A percentile compares a stretch with the other conserved stretches of the same genome.
Evolutionary conservation across 768 basidiomycete genomes (phyloP).

Genomic region (Naganishia friedmannii): DNA sequence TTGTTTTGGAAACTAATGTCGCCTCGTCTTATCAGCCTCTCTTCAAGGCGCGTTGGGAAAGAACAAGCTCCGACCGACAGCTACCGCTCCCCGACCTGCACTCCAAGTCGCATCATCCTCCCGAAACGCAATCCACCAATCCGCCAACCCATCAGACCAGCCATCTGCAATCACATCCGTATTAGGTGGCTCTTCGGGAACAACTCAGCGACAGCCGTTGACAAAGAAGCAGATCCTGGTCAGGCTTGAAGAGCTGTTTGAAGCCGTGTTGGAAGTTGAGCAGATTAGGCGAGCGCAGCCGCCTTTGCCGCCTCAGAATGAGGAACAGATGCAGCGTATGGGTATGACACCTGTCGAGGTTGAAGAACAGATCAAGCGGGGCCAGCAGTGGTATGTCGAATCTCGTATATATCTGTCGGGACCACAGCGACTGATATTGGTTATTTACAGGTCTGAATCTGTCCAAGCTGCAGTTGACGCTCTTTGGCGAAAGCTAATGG

Average conservation of each 20-base stretch:
- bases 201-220: constrained; percentile 54
- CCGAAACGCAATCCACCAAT: constrained; percentile 32
- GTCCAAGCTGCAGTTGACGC: constrained; percentile 57
- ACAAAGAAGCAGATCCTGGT: constrained; percentile 72
- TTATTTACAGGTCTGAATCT: constrained; percentile 6
- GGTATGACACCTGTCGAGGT: constrained; percentile 38
- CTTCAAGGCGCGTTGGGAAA: constrained; percentile 91
- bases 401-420: not conserved
- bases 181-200: not conserved
- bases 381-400: constrained; percentile 30
- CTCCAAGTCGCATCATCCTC: constrained; percentile 71
- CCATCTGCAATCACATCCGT: constrained; percentile 5
- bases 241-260: constrained; percentile 80
- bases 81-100: constrained; percentile 92
- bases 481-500: constrained; percentile 75
- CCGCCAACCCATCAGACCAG: constrained; percentile 24
- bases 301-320: constrained; percentile 44
- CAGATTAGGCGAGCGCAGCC: constrained; percentile 79
- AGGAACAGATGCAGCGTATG: constrained; percentile 29
- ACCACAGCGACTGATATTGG: not conserved
- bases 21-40: constrained; percentile 36
- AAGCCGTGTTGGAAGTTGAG: constrained; percentile 76
- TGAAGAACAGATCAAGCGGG: constrained; percentile 18
- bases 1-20: no score
- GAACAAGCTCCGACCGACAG: constrained; percentile 88